Evolutionary conservation across 768 basidiomycete species (phyloP), one percentile per base, ranked within the genome.

Genomic region (Mycena leptocephala): DNA sequence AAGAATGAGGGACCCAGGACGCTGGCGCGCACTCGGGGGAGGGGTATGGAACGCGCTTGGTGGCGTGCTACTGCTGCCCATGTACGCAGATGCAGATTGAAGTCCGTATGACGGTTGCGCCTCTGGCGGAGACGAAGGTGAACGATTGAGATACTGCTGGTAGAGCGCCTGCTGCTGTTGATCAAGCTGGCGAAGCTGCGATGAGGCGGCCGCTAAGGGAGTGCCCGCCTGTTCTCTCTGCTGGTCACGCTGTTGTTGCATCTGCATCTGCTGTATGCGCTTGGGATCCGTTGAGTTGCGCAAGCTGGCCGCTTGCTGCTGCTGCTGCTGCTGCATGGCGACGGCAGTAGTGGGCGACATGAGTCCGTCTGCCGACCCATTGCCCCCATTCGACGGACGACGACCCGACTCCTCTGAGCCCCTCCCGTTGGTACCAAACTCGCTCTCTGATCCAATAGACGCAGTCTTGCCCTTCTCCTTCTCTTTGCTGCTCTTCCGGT

Each of bases 161-260:
- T 98, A 98, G 35, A 95, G 85, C 13, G 93, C 92, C 83, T 97
- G 96, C 70, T 97, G 95, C 78, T 97, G 94, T 82, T 96, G 94
- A 77, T 98, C 97, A 66, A 93, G 91, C 84, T 97, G 95, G 74
- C 96, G 94, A 46, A 98, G 86, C 61, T 94, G 92, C 18, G 92
- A n/a, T n/a, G n/a, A 93, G 1, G 94, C 90, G 74, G 78, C 74
- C 0, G 83, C 81, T 80, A 58, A 82, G 81, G n/a, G 83, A 79
- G 79, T 84, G 77, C 80, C 86, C 80, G 73, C 84, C 65, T 78
- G 81, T 22, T 68, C 79, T 80, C 14, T 81, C 81, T 22, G 46
- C 24, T 86, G 82, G 4, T 74, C 43, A 53, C 76, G 80, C 56
- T 78, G 79, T 33, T 82, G 81, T 48, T 81, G 79, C 28, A 6